phyloP scores from a whole-genome alignment of 2,329 filamentous ascomycete species.

The Aureobasidium sp. region DNA sequence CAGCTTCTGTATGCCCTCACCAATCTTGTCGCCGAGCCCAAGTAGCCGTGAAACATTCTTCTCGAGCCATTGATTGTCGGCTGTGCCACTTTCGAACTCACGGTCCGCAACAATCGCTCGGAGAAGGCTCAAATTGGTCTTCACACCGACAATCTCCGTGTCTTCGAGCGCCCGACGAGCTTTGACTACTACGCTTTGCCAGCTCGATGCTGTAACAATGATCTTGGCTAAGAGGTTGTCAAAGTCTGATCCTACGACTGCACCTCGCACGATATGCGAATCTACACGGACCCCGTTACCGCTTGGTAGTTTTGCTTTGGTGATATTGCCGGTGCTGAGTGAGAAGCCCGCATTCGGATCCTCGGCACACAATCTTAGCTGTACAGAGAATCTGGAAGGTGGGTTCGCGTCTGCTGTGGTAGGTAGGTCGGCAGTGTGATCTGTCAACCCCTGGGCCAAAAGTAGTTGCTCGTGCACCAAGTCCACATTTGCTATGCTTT shows the following conservation, averaged over 20 bases:
- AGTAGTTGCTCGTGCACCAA: slow-evolving; percentile 47
- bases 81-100: slow-evolving; percentile 40
- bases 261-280: slow-evolving; percentile 40
- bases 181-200: slow-evolving; percentile 45
- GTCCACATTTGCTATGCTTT: slow-evolving; percentile 45
- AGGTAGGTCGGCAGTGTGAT: not conserved
- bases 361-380: slow-evolving; percentile 50
- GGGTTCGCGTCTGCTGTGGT: slow-evolving; percentile 14
- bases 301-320: slow-evolving; percentile 43
- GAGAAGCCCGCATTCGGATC: slow-evolving; percentile 45
- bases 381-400: slow-evolving; percentile 41
- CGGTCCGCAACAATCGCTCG: slow-evolving; percentile 43
- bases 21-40: not conserved
- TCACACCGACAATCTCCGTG: slow-evolving; percentile 46
- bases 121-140: slow-evolving; percentile 49
- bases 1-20: not conserved
- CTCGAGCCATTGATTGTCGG: slow-evolving; percentile 53
- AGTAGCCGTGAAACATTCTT: slow-evolving; percentile 36
- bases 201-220: slow-evolving; percentile 46
- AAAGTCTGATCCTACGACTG: slow-evolving; percentile 46
- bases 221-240: slow-evolving; percentile 53
- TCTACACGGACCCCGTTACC: slow-evolving; percentile 52
- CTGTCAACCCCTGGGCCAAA: slow-evolving; percentile 40
- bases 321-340: slow-evolving; percentile 52
- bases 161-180: slow-evolving; percentile 48